Conservation (phyloP, 208 protist species). For the Acanthamoeba sp. region DNA sequence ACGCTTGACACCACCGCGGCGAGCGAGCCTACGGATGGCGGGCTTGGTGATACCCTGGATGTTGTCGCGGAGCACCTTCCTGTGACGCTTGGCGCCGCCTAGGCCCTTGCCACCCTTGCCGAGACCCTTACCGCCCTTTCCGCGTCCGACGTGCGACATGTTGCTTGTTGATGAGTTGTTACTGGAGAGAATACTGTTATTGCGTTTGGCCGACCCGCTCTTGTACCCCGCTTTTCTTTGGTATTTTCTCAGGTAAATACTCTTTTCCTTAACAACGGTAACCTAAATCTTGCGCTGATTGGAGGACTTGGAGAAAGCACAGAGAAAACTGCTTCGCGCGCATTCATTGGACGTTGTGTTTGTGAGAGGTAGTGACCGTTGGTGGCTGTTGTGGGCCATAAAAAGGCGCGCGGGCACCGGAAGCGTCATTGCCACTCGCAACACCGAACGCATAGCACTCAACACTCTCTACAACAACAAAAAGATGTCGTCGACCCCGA, state of each 20-base stretch:
- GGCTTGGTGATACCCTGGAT: conserved; percentile 95
- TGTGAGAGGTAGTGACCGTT: not conserved
- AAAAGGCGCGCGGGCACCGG: not conserved
- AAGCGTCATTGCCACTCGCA: not conserved
- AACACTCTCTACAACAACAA: not conserved
- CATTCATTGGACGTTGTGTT: not conserved
- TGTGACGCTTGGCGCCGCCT: conserved; percentile 94
- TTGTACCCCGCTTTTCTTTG: not conserved
- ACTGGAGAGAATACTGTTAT: not conserved
- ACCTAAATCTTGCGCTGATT: not conserved
- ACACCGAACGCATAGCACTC: not conserved
- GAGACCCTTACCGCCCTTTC: conserved; percentile 87
- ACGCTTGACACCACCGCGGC: conserved; percentile 95
- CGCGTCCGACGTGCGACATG: conserved; percentile 54
- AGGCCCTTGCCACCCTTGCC: conserved; percentile 93
- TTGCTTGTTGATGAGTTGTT: not conserved
- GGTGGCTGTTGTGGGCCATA: not conserved
- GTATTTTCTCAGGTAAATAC: not conserved
- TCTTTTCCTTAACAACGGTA: not conserved
- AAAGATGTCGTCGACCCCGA: conserved; percentile 18
- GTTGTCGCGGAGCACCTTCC: conserved; percentile 94
- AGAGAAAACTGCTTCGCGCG: not conserved
- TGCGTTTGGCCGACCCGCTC: no score
- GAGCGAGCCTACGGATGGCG: conserved; percentile 94
- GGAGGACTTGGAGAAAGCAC: not conserved